phyloP scores from a whole-genome alignment of 2,329 filamentous ascomycete genomes.

The Trichoderma cornu-damae region DNA sequence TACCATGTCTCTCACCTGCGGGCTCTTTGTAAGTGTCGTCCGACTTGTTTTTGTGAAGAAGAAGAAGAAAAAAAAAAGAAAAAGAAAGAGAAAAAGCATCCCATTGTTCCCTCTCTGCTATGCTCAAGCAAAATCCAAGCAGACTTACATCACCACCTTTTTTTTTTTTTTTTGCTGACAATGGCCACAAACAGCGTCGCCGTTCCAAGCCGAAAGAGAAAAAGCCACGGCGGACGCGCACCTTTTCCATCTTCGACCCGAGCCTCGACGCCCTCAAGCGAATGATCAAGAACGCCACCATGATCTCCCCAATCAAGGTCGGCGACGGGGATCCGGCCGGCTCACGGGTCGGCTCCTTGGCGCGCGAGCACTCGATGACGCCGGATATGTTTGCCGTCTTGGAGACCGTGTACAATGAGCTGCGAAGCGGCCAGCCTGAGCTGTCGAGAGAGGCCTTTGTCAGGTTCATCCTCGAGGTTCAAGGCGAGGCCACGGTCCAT shows the following conservation, averaged over 20 bases:
- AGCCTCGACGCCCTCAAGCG: slow-evolving; percentile 26
- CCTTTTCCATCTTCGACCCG: slow-evolving; percentile 38
- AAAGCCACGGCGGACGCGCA: slow-evolving; percentile 31
- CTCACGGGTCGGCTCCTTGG: slow-evolving; percentile 18
- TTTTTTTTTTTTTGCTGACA: slow-evolving; percentile 16
- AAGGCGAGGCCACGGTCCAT: slow-evolving; percentile 39
- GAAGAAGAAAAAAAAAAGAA: too few relatives aligned
- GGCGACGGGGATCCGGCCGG: neutral
- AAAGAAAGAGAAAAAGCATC: too few relatives aligned
- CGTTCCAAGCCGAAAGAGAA: slow-evolving; percentile 23
- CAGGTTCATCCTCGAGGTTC: slow-evolving; percentile 46
- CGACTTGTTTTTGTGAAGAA: too few relatives aligned
- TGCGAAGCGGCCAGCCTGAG: slow-evolving; percentile 34
- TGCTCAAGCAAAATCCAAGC: neutral
- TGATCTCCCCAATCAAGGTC: slow-evolving; percentile 24
- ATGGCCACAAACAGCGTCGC: slow-evolving; percentile 17
- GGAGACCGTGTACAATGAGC: slow-evolving; percentile 42
- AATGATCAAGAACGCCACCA: slow-evolving; percentile 33
- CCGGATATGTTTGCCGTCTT: slow-evolving; percentile 46
- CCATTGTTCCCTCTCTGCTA: neutral
- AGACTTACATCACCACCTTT: too few relatives aligned
- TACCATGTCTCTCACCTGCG: slow-evolving; percentile 25
- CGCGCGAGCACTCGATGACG: slow-evolving; percentile 35
- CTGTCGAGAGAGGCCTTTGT: slow-evolving; percentile 38
- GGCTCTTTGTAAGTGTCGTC: slow-evolving; percentile 25